Evolutionary conservation across 129 eudicot species (phyloP).

Genomic region (Helianthus tuberosus): DNA sequence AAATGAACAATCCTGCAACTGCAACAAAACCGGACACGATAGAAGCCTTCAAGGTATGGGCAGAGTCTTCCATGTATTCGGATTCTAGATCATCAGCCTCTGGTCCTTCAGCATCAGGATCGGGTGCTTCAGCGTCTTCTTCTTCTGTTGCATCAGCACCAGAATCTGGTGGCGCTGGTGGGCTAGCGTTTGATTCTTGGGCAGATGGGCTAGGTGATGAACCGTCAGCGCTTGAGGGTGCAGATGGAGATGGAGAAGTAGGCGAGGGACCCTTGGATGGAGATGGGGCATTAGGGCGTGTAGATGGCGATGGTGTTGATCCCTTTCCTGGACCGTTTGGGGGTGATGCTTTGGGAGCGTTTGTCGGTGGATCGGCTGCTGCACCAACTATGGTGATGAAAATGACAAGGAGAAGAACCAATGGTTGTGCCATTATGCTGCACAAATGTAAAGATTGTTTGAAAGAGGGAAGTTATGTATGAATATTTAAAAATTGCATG

Average conservation of each 20-base stretch:
- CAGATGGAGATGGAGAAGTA: slow-evolving; percentile 27
- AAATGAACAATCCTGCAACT: slow-evolving; percentile 43
- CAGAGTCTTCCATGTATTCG: neutral
- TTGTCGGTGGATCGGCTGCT: slow-evolving; percentile 33
- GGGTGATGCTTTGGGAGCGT: slow-evolving; percentile 27
- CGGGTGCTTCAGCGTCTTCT: slow-evolving; percentile 8
- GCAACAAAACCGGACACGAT: slow-evolving; percentile 37
- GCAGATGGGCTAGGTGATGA: slow-evolving; percentile 31
- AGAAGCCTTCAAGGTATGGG: slow-evolving; percentile 34
- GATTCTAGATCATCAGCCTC: neutral
- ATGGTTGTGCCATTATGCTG: slow-evolving; percentile 52
- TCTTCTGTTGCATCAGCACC: slow-evolving; percentile 13
- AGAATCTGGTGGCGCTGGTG: neutral
- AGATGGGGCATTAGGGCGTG: slow-evolving; percentile 12
- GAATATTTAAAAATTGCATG: slow-evolving; percentile 5
- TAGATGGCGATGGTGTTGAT: slow-evolving; percentile 11
- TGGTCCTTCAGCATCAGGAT: neutral
- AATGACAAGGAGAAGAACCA: slow-evolving; percentile 37
- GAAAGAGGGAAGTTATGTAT: neutral
- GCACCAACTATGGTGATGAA: slow-evolving; percentile 47
- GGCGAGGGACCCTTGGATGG: slow-evolving; percentile 24
- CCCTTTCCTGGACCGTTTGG: slow-evolving; percentile 24
- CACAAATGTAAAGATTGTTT: slow-evolving; percentile 6
- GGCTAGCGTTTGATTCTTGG: neutral
- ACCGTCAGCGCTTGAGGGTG: slow-evolving; percentile 31